Conservation (phyloP, 2,329 filamentous ascomycete species). For the Ceratocystis harringtonii region DNA sequence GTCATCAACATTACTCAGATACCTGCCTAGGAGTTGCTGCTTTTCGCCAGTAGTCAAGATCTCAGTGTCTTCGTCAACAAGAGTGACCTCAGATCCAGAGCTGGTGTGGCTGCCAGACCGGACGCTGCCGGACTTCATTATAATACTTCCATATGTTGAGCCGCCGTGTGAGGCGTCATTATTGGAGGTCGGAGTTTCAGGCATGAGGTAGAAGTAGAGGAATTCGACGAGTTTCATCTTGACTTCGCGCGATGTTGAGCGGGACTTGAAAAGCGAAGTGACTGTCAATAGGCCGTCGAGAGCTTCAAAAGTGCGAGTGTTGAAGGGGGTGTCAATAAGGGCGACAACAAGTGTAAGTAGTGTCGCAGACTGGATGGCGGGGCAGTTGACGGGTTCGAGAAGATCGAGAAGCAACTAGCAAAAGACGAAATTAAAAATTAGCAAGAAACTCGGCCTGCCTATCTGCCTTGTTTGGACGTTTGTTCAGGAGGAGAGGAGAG, state of each 20-base stretch:
- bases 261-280: conserved; percentile 82
- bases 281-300: conserved; percentile 85
- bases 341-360: conserved; percentile 81
- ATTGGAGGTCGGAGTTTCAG: conserved; percentile 53
- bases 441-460: neutral
- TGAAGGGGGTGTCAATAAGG: conserved; percentile 69
- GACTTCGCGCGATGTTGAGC: conserved; percentile 70
- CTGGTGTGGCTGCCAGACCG: conserved; percentile 30
- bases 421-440: conserved; percentile 14
- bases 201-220: conserved; percentile 97
- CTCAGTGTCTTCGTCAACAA: conserved; percentile 27
- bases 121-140: conserved; percentile 33
- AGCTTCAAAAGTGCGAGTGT: conserved; percentile 81
- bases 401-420: conserved; percentile 75
- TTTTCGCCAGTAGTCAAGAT: conserved; percentile 68
- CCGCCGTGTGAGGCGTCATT: conserved; percentile 27
- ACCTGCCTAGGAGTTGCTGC: conserved; percentile 59
- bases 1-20: conserved; percentile 70
- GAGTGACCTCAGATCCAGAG: conserved; percentile 19
- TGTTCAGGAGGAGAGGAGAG: too few species aligned
- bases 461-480: too few species aligned
- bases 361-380: conserved; percentile 78
- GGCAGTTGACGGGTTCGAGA: conserved; percentile 81
- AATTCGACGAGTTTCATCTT: conserved; percentile 96
- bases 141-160: neutral